Base-by-base conservation (phyloP, 352 stramenopile species). In the Phytophthora parvispora region DNA sequence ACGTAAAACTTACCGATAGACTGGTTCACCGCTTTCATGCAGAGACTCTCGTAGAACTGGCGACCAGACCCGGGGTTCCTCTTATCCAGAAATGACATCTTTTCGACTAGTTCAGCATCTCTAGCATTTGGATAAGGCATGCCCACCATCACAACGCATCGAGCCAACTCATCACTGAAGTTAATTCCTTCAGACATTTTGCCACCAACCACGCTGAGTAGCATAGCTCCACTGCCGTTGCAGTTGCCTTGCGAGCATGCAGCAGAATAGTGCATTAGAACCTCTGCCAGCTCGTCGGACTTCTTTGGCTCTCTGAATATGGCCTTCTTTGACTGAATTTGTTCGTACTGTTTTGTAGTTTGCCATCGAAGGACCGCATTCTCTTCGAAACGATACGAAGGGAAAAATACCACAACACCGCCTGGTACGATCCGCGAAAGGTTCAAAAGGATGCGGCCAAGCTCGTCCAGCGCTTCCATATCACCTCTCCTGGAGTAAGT, bases 181-280 rank as follows among this genome's bases (percentile, higher is more conserved):
- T 99, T 99, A 80, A 99, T 99, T 27, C 98, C 98, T 88, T 99
- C 98, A 3, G 94, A 99, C 86, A 99, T 98, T 81, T 99, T 99
- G 0, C 98, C 98, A 13, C 98, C 98, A 27, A 99, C 97, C 1
- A 99, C 98, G 64, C 94, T 99, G 18, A 99, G 87, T 2, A 99
- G 72, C 45, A 98, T 72, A 0, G 92, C 95, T 8, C 92, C 93
- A 45, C 66, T 36, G 24, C 38, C 47, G 31, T 67, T 50, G 1
- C 80, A 84, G 32, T 60, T 63, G 29, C 42, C 48, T 31, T 51
- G 43, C 27, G 58, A 76, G 57, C 89, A 94, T 6, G 83, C 80
- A 13, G 76, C 70, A 18, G 95, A 97, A 72, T 98, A 99, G 32
- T 82, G 76, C 16, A 72, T 62, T 15, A 99, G 69, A 16, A 99